These are phyloP conservation scores for Emmonsiellopsis sp. DNA, from an alignment of 2,329 filamentous ascomycete species.

Conservation along the genomic window DNA sequence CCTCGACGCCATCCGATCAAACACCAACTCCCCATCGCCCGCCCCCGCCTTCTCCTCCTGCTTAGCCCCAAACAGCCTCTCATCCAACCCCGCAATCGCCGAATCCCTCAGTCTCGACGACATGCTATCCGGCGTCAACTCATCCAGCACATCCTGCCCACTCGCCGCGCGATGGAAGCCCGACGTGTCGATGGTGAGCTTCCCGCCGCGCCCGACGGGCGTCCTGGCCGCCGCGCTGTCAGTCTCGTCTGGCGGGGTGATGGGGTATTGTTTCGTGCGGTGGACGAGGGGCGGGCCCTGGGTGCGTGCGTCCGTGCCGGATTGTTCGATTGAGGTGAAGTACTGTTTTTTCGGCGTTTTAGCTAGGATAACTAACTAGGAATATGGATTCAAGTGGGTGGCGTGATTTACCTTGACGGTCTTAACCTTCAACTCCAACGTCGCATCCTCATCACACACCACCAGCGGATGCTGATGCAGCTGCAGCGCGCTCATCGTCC, in stretches of 20 bases:
- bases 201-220: slow-evolving; percentile 18
- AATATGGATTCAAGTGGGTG: too few relatives aligned
- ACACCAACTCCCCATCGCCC: slow-evolving; percentile 25
- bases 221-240: slow-evolving; percentile 17
- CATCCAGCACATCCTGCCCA: slow-evolving; percentile 29
- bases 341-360: slow-evolving; percentile 38
- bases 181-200: slow-evolving; percentile 35
- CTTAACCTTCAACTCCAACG: slow-evolving; percentile 62
- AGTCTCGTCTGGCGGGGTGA: slow-evolving; percentile 13
- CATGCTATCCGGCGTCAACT: slow-evolving; percentile 41
- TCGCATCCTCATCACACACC: slow-evolving; percentile 73
- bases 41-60: slow-evolving; percentile 12
- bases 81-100: slow-evolving; percentile 32
- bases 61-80: slow-evolving; percentile 17
- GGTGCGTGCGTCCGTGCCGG: slow-evolving; percentile 41
- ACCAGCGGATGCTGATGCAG: slow-evolving; percentile 73
- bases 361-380: neutral
- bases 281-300: slow-evolving; percentile 35
- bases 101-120: slow-evolving; percentile 38
- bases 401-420: slow-evolving; percentile 44
- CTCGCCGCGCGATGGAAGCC: slow-evolving; percentile 19
- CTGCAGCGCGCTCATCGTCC: slow-evolving; percentile 74
- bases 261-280: slow-evolving; percentile 23
- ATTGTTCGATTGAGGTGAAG: slow-evolving; percentile 62
- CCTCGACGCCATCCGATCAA: slow-evolving; percentile 35